Percentiles rank a stretch among this genome's conserved stretches.
Conservation (phyloP, 768 basidiomycete species). For the Xerocomellus chrysenteron region DNA sequence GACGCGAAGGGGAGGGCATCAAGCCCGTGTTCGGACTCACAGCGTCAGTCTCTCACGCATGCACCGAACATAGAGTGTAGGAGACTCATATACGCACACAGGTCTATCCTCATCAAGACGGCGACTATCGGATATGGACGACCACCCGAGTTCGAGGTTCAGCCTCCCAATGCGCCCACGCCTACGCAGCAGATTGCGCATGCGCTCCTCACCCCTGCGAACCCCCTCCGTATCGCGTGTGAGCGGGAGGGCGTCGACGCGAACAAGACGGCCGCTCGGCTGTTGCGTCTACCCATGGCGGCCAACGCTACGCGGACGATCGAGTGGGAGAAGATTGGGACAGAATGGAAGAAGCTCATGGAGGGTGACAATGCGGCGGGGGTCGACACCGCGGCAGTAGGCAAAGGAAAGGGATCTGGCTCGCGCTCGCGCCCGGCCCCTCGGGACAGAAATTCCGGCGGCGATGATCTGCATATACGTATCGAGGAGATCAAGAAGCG, state of each 20-base stretch:
- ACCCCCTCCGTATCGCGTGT: constrained; percentile 25
- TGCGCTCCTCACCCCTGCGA: constrained; percentile 36
- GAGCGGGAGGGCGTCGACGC: constrained; percentile 27
- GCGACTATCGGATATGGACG: constrained; percentile 50
- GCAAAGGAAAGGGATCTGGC: not conserved
- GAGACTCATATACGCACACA: constrained; percentile 17
- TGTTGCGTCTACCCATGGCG: constrained; percentile 11
- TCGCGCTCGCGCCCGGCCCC: not conserved
- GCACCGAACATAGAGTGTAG: not conserved
- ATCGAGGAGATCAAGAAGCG: constrained; percentile 5
- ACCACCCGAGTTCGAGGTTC: constrained; percentile 44
- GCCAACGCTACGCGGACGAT: constrained; percentile 10
- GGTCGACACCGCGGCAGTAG: not conserved
- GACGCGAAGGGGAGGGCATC: constrained; percentile 77
- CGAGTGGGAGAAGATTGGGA: constrained; percentile 23
- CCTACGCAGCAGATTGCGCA: constrained; percentile 42
- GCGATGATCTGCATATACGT: not conserved
- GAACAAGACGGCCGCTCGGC: constrained; percentile 10
- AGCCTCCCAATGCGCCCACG: constrained; percentile 43
- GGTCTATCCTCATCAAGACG: constrained; percentile 50
- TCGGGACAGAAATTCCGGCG: not conserved
- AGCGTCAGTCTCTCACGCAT: constrained; percentile 52
- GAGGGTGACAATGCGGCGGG: not conserved
- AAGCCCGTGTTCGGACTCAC: constrained; percentile 91
- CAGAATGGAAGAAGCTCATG: constrained; percentile 21